phyloP scores from a whole-genome alignment of 441 rosid genomes.

The Populus hybrid region DNA sequence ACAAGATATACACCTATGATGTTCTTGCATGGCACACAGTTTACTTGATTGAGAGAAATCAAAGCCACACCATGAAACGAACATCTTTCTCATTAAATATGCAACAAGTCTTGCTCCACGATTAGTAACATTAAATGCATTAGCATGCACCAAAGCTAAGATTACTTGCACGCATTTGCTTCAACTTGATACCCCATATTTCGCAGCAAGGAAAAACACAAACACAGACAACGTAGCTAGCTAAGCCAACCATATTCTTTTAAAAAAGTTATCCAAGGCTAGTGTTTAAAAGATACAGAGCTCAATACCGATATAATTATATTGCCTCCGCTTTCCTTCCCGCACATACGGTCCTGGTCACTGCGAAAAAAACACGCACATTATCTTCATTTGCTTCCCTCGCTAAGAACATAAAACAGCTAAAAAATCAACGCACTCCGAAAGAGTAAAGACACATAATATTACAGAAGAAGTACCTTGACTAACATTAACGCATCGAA shows the following conservation, averaged over 20 bases:
- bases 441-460: neutral
- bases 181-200: neutral
- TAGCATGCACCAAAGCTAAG: neutral
- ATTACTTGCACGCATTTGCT: neutral
- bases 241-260: neutral
- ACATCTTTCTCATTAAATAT: neutral
- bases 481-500: constrained; percentile 77
- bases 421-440: neutral
- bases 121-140: neutral
- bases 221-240: neutral
- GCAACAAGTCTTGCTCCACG: neutral
- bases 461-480: constrained; percentile 42
- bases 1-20: neutral
- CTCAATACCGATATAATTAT: constrained; percentile 56
- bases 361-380: constrained; percentile 56
- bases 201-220: neutral
- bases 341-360: constrained; percentile 67
- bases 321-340: constrained; percentile 86
- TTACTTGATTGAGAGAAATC: neutral
- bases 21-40: neutral
- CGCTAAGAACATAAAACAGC: constrained; percentile 26
- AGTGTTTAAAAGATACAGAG: neutral
- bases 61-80: neutral
- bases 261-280: no score
- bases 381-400: constrained; percentile 56